Evolutionary conservation across 2,329 filamentous ascomycete genomes (phyloP).

Genomic region (Chrysosporium keratinophilum): DNA sequence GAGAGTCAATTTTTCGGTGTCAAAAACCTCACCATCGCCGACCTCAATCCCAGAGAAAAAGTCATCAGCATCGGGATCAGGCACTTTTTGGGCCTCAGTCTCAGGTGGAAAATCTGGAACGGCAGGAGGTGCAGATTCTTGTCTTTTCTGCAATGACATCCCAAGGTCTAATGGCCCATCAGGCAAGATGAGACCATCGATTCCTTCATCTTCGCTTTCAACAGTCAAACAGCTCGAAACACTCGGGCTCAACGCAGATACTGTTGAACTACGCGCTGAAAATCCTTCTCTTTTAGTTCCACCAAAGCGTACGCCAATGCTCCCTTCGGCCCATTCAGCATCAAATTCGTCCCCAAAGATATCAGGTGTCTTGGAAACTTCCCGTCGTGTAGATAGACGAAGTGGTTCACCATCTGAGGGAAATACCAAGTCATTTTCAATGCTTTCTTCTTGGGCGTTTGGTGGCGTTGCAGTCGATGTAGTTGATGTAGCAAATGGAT

Average conservation of each 20-base stretch:
- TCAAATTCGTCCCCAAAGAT: conserved; percentile 65
- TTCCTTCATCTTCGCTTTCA: conserved; percentile 87
- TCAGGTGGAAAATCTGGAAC: conserved; percentile 23
- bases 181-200: conserved; percentile 81
- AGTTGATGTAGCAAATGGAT: conserved; percentile 43
- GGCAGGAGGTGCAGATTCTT: conserved; percentile 34
- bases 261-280: conserved; percentile 73
- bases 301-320: conserved; percentile 78
- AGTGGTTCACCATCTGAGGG: conserved; percentile 55
- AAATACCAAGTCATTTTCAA: conserved; percentile 63
- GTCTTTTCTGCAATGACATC: conserved; percentile 63
- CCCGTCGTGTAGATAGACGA: conserved; percentile 49
- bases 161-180: conserved; percentile 72
- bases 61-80: conserved; percentile 49
- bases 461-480: conserved; percentile 38
- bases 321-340: conserved; percentile 80
- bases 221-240: conserved; percentile 80
- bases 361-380: conserved; percentile 54
- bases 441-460: conserved; percentile 49
- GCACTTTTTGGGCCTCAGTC: conserved; percentile 13
- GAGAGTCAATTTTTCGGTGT: conserved; percentile 67
- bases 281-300: conserved; percentile 72
- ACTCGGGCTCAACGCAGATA: conserved; percentile 83
- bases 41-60: conserved; percentile 81
- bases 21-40: conserved; percentile 70